phyloP scores from a whole-genome alignment of 2,329 filamentous ascomycete genomes.

The Fusarium globosum region DNA sequence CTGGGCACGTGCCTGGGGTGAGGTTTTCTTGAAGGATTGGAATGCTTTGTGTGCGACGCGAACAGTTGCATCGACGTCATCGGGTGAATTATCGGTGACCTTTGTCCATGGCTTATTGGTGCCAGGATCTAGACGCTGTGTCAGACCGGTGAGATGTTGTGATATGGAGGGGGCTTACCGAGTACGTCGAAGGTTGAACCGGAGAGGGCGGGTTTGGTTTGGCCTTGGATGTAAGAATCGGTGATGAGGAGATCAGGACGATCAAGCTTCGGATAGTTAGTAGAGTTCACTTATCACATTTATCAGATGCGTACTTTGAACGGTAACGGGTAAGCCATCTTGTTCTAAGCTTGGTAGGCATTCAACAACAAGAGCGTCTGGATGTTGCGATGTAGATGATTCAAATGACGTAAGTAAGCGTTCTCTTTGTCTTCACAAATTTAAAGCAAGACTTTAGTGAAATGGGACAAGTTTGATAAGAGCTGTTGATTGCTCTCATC shows the following conservation, averaged over 20 bases:
- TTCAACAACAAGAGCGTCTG: background rate
- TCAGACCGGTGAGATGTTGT: background rate
- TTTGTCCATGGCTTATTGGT: conserved; percentile 5
- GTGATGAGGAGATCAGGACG: background rate
- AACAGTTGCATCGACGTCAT: conserved; percentile 46
- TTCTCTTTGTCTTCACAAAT: rapidly evolving
- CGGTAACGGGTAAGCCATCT: background rate
- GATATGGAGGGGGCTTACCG: background rate
- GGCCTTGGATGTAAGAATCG: conserved; percentile 1
- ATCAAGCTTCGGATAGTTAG: background rate
- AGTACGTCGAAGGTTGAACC: conserved; percentile 7
- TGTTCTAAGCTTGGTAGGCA: rapidly evolving
- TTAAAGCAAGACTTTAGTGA: rapidly evolving
- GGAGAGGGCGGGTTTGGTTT: background rate
- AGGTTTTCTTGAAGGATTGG: conserved; percentile 52
- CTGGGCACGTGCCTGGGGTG: conserved; percentile 49
- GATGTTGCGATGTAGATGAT: background rate
- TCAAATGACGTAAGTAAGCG: too few relatives aligned
- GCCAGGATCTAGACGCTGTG: background rate
- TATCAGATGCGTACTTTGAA: background rate
- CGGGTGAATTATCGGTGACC: conserved; percentile 1
- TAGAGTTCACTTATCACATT: rapidly evolving
- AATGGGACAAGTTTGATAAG: background rate
- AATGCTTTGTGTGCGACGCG: conserved; percentile 50
- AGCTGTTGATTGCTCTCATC: background rate